Evolutionary conservation across 1,139 yeast genomes (phyloP).

Genomic region (Suhomyces wounanorum): DNA sequence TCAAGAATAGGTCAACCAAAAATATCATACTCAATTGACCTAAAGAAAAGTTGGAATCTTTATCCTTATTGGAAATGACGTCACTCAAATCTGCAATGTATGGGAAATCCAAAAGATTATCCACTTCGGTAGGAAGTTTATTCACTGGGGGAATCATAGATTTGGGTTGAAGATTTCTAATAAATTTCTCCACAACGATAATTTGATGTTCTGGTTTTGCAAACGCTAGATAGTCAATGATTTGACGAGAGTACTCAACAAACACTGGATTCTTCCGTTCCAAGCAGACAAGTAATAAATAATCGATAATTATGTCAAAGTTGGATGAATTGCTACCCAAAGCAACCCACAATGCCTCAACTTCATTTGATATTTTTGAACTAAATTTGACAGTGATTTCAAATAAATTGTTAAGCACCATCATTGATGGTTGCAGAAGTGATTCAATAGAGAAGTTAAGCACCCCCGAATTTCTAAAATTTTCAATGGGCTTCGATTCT

Average conservation of each 20-base stretch:
- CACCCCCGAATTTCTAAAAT: neutral
- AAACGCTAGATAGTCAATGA: conserved; percentile 70
- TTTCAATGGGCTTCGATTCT: neutral
- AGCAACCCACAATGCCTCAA: conserved; percentile 94
- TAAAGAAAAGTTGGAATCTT: conserved; percentile 77
- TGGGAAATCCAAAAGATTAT: conserved; percentile 36
- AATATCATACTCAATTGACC: conserved; percentile 88
- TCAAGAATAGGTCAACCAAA: conserved; percentile 74
- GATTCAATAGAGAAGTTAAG: neutral
- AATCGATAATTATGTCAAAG: conserved; percentile 71
- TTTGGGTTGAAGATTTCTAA: conserved; percentile 75
- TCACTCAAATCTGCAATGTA: conserved; percentile 73
- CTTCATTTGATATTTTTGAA: conserved; percentile 74
- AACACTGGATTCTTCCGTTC: conserved; percentile 71
- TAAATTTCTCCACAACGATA: conserved; percentile 61
- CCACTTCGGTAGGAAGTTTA: conserved; percentile 7
- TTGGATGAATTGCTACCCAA: conserved; percentile 72
- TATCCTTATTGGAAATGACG: conserved; percentile 58
- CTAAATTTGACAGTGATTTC: conserved; percentile 83
- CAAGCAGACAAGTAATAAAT: conserved; percentile 66
- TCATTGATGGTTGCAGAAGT: conserved; percentile 49
- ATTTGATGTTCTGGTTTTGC: conserved; percentile 56
- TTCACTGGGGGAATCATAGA: conserved; percentile 78
- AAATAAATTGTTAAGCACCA: conserved; percentile 81
- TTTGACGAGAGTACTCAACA: conserved; percentile 78